These are phyloP conservation scores for Aschersonia sp. DNA, from an alignment of 2,329 filamentous ascomycete genomes.

Conservation along the genomic window DNA sequence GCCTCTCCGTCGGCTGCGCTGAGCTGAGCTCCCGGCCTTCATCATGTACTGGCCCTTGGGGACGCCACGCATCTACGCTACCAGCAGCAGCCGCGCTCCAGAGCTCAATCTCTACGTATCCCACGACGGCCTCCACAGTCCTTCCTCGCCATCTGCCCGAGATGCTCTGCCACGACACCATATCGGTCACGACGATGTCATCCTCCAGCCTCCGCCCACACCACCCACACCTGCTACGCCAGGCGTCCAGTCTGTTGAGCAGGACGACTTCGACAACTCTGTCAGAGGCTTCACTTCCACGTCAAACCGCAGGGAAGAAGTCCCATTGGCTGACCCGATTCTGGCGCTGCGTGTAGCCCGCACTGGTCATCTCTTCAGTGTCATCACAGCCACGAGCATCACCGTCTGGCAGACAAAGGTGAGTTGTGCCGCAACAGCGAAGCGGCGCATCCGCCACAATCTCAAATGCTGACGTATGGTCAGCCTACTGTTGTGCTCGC, in stretches of 20 bases:
- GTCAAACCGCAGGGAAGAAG: conserved; percentile 9
- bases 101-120: conserved; percentile 36
- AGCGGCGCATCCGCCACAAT: too few relatives aligned
- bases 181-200: conserved; percentile 17
- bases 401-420: conserved; percentile 97
- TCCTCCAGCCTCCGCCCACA: conserved; percentile 23
- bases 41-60: conserved; percentile 88
- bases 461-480: neutral
- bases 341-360: conserved; percentile 65
- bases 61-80: conserved; percentile 70
- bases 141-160: conserved; percentile 2
- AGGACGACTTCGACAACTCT: conserved; percentile 24
- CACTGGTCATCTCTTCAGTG: conserved; percentile 70
- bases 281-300: conserved; percentile 6
- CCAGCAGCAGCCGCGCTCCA: conserved; percentile 48
- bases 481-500: conserved; percentile 83
- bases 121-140: conserved; percentile 41
- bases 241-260: conserved; percentile 43
- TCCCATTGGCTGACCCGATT: conserved; percentile 48
- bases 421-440: conserved; percentile 7
- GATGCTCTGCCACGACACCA: conserved; percentile 11
- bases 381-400: conserved; percentile 71
- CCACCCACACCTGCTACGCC: conserved; percentile 43
- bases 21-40: conserved; percentile 13
- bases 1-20: conserved; percentile 5